These are phyloP conservation scores for Penicillium lividum DNA, from an alignment of 495 filamentous ascomycete species.

Conservation along the genomic window DNA sequence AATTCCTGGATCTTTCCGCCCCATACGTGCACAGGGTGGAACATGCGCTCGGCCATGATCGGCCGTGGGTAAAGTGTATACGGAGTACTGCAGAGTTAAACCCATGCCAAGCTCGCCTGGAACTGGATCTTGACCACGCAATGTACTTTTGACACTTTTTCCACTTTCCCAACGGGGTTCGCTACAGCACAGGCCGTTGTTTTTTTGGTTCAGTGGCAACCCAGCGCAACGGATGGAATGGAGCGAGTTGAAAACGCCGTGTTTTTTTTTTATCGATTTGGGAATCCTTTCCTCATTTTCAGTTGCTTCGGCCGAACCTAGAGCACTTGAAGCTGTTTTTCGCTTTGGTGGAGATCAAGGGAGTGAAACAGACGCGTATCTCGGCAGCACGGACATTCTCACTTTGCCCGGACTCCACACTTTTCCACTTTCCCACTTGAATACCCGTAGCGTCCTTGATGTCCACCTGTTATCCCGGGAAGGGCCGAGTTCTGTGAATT, in stretches of 20 bases:
- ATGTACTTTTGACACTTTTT: neutral
- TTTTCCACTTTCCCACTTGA: neutral
- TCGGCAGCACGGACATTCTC: slow-evolving; percentile 42
- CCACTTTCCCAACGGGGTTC: neutral
- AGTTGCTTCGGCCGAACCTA: slow-evolving; percentile 16
- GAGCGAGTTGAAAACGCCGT: neutral
- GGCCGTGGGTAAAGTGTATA: slow-evolving; percentile 12
- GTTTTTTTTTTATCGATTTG: neutral
- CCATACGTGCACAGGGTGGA: slow-evolving; percentile 8
- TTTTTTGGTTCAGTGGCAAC: neutral
- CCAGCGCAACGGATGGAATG: neutral
- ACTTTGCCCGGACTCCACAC: slow-evolving; percentile 27
- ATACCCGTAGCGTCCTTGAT: slow-evolving; percentile 10
- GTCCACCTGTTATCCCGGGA: slow-evolving; percentile 36
- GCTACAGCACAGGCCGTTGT: neutral
- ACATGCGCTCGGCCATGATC: slow-evolving; percentile 8
- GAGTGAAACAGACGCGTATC: slow-evolving; percentile 48
- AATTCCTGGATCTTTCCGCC: slow-evolving; percentile 16
- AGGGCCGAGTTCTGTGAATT: slow-evolving; percentile 25
- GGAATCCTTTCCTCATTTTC: neutral
- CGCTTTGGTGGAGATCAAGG: slow-evolving; percentile 5
- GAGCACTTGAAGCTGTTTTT: neutral
- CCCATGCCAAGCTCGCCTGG: slow-evolving; percentile 4
- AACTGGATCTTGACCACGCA: neutral
- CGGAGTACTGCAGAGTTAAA: neutral